Conservation (phyloP, 2,329 filamentous ascomycete species). For the Whalleya microplaca region DNA sequence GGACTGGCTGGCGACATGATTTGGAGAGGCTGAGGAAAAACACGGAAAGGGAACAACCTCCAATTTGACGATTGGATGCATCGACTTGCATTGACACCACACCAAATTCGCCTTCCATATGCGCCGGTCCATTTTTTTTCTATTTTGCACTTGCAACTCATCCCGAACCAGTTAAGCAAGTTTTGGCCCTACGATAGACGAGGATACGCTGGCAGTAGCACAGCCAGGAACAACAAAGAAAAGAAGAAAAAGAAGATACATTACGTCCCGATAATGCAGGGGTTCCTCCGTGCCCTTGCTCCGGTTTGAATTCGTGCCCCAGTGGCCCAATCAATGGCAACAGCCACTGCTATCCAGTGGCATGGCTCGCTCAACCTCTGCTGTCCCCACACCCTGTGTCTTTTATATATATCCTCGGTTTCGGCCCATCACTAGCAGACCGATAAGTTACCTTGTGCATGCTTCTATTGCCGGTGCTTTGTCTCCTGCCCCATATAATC, state of each 20-base stretch:
- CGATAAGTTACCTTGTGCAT: conserved; percentile 32
- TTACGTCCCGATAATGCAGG: conserved; percentile 38
- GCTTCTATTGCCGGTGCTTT: conserved; percentile 33
- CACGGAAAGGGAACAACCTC: conserved; percentile 24
- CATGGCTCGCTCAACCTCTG: conserved; percentile 36
- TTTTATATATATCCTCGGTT: conserved; percentile 44
- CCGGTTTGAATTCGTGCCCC: conserved; percentile 43
- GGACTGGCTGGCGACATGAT: too few relatives aligned
- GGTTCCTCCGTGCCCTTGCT: conserved; percentile 29
- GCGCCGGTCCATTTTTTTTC: background rate
- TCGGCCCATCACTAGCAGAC: conserved; percentile 35
- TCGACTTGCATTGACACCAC: conserved; percentile 18
- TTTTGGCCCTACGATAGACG: too few relatives aligned
- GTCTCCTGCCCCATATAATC: conserved; percentile 37
- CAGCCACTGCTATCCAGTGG: conserved; percentile 34
- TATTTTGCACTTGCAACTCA: background rate
- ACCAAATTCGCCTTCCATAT: conserved; percentile 3
- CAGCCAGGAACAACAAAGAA: conserved; percentile 18
- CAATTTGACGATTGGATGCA: conserved; percentile 9
- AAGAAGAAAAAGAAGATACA: conserved; percentile 17
- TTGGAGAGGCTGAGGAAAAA: conserved; percentile 29
- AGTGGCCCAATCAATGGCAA: conserved; percentile 36
- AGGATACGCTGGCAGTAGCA: conserved; percentile 8
- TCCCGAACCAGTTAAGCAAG: background rate
- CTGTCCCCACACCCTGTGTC: conserved; percentile 34